Base-by-base conservation (phyloP, 257 asterid genomes). In the Verbena officinalis region DNA sequence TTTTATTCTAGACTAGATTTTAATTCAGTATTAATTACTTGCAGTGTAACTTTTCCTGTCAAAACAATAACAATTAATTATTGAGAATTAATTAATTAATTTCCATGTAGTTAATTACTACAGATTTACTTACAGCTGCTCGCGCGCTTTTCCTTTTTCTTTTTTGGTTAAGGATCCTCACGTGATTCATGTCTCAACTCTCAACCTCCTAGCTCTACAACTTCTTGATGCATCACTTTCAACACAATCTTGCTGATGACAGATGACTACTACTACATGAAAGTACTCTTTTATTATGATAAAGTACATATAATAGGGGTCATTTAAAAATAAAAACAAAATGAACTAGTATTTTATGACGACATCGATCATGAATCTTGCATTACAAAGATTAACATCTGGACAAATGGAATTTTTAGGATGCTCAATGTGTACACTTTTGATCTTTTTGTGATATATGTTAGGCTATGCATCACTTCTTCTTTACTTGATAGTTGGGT, bases 401-500 rank as follows among this genome's bases (percentile, higher is more conserved):
- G 59, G 51, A 63, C 45, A 70, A 31, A 7, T 40, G 21, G 31
- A 48, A 22, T 39, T 40, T 33, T 43, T 53, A 14, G 55, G 58
- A 70, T 70, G 45, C 68, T 39, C 5, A 36, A 68, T 36, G 6
- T 24, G 14, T 13, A 6, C 9, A 50, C 24, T 51, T 20, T 9
- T 45, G 55, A 42, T 21, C 16, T 30, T 64, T 23, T 38, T 52
- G 42, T 40, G n/a, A n/a, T n/a, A n/a, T n/a, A n/a, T n/a, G 11
- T 10, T 9, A 23, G 21, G 19, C 13, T 12, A 5, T 46, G 16
- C 9, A 38, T 15, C 20, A 21, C 23, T 31, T 64, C 64, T 70
- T 65, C 77, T 62, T 75, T 66, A 23, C 77, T 70, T 61, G 74
- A 61, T 46, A 33, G 61, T 75, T 14, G 39, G n/a, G 72, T 48